These are phyloP conservation scores for Nymphaea colorata DNA, from an alignment of 164 flowering plant genomes.

Conservation along the genomic window DNA sequence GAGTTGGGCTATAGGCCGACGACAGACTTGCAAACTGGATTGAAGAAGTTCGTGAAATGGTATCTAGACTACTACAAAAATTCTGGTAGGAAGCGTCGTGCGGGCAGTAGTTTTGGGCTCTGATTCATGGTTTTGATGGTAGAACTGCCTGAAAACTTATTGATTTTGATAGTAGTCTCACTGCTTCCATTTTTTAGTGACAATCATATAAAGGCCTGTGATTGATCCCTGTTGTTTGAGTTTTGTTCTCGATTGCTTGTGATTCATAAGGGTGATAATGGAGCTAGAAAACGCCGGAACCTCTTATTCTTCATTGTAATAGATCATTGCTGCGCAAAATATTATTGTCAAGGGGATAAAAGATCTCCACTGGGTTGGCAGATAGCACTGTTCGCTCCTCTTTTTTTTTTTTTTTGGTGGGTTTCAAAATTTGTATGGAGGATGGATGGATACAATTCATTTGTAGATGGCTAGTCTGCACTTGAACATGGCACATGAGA, in stretches of 20 bases:
- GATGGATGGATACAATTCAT: too few relatives aligned
- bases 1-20: constrained; percentile 84
- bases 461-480: too few relatives aligned
- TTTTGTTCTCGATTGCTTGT: not conserved
- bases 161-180: not conserved
- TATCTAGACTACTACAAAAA: constrained; percentile 48
- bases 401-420: too few relatives aligned
- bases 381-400: too few relatives aligned
- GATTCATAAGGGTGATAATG: not conserved
- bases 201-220: not conserved
- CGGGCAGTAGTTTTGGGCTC: constrained; percentile 13
- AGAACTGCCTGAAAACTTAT: constrained; percentile 24
- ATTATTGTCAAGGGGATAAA: too few relatives aligned
- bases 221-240: not conserved
- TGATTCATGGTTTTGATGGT: constrained; percentile 12
- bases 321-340: too few relatives aligned
- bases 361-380: too few relatives aligned
- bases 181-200: not conserved
- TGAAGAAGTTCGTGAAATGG: constrained; percentile 80
- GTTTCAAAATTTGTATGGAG: too few relatives aligned
- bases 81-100: constrained; percentile 45
- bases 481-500: too few relatives aligned
- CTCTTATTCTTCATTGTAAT: too few relatives aligned
- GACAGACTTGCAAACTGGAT: constrained; percentile 77
- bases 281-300: too few relatives aligned